Base-by-base conservation (phyloP, 441 rosid genomes). In the Mallotus repandus region DNA sequence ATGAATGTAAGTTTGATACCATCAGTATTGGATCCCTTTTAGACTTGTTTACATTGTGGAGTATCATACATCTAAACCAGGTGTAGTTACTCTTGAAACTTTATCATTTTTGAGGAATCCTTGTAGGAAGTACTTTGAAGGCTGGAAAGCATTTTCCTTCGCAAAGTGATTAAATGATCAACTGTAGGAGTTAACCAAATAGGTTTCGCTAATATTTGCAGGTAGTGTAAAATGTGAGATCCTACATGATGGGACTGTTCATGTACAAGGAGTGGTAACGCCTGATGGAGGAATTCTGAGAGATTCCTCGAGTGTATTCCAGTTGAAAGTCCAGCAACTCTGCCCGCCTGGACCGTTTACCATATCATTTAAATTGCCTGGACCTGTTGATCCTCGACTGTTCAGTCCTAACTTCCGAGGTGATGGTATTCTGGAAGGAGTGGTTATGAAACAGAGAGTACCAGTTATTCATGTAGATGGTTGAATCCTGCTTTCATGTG, bases 301-400 rank as follows among this genome's bases (percentile, higher is more conserved):
- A 22, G 84, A 77, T 32, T 60, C 86, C 1, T 70, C 80, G 2
- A 75, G 74, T 12, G 76, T 72, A 5, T 87, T 76, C 77, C 77
- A 87, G 81, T 75, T 86, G 86, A 87, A 75, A 45, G 86, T 86
- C 59, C 87, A 87, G 78, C 90, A 89, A 78, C 80, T 86, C 1
- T 74, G 77, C 72, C 86, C 89, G 0, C 82, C 89, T 0, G 98
- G 98, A 53, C 90, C 92, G 1, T 92, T 94, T 79, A 78, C 85
- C 0, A 50, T 94, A 68, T 77, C 89, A 0, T 89, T 94, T 70
- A 84, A 81, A 64, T 85, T 94, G 46, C 98, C 98, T 0, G 97
- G 98, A 71, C 91, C 89, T n/a, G 96, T 91, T 35, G 98, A 94
- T 76, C 89, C 97, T 48, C 86, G 97, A 50, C 79, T 94, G 41